phyloP scores from a whole-genome alignment of 2,329 filamentous ascomycete species.

The Didymella sp. region DNA sequence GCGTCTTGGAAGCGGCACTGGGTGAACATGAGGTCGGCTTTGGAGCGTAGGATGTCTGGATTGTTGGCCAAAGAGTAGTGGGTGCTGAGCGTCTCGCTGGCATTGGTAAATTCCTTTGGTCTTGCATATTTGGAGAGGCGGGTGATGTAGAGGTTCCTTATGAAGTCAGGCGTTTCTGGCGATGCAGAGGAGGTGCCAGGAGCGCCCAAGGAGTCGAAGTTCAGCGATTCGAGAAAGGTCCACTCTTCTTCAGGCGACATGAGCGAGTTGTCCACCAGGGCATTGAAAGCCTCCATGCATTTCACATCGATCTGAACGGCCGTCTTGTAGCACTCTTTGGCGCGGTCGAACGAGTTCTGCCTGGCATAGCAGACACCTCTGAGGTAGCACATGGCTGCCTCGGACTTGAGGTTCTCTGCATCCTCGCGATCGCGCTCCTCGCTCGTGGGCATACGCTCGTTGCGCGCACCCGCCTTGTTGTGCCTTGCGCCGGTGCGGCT shows the following conservation, averaged over 20 bases:
- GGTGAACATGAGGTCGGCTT: conserved; percentile 90
- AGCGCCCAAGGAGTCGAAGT: conserved; percentile 83
- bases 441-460: conserved; percentile 62
- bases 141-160: conserved; percentile 94
- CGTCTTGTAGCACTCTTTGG: conserved; percentile 98
- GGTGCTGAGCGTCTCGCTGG: conserved; percentile 88
- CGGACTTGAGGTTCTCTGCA: conserved; percentile 78
- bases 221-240: conserved; percentile 83
- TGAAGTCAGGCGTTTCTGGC: conserved; percentile 91
- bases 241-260: conserved; percentile 90
- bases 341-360: conserved; percentile 94
- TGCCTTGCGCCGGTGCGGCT: conserved; percentile 56
- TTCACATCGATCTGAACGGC: conserved; percentile 96
- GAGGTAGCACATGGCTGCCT: conserved; percentile 97
- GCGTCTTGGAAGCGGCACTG: conserved; percentile 93
- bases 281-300: conserved; percentile 97
- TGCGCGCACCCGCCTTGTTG: conserved; percentile 55
- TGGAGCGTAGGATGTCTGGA: conserved; percentile 86
- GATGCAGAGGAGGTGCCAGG: conserved; percentile 69
- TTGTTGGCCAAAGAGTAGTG: conserved; percentile 90
- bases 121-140: conserved; percentile 94
- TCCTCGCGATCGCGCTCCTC: conserved; percentile 73
- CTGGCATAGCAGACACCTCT: conserved; percentile 94
- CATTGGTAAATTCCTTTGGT: conserved; percentile 79
- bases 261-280: conserved; percentile 94